These are phyloP conservation scores for Pleurotus tuber-regium DNA, from an alignment of 768 basidiomycete species.

Conservation along the genomic window DNA sequence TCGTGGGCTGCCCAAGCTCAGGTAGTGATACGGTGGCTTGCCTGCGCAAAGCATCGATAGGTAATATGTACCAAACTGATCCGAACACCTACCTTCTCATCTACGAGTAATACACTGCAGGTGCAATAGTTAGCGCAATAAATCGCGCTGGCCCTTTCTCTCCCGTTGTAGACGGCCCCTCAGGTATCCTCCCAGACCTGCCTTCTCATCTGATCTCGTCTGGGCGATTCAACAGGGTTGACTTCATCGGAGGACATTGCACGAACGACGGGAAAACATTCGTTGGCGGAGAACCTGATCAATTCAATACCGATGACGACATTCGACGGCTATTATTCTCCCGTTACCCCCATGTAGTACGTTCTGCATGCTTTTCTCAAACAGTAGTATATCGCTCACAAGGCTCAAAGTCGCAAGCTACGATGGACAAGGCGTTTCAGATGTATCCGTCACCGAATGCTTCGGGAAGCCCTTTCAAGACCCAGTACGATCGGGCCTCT, in stretches of 20 bases:
- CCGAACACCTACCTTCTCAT: neutral
- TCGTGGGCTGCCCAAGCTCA: conserved; percentile 26
- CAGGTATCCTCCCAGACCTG: conserved; percentile 30
- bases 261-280: conserved; percentile 42
- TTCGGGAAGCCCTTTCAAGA: conserved; percentile 33
- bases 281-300: conserved; percentile 31
- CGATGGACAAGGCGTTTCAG: conserved; percentile 30
- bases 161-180: conserved; percentile 27
- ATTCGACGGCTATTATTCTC: conserved; percentile 30
- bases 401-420: conserved; percentile 29
- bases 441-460: conserved; percentile 35
- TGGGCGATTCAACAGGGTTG: conserved; percentile 30
- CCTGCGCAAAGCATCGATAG: conserved; percentile 33
- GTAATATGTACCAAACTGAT: conserved; percentile 13
- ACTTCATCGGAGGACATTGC: conserved; percentile 40
- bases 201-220: conserved; percentile 32
- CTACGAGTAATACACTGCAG: conserved; percentile 16
- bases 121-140: conserved; percentile 35
- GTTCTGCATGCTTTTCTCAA: neutral
- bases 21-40: conserved; percentile 30
- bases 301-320: conserved; percentile 39
- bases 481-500: conserved; percentile 38
- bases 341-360: conserved; percentile 34
- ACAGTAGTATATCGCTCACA: neutral
- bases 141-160: conserved; percentile 33